phyloP scores from a whole-genome alignment of 305 asterid species.

The Fraxinus paxiana region DNA sequence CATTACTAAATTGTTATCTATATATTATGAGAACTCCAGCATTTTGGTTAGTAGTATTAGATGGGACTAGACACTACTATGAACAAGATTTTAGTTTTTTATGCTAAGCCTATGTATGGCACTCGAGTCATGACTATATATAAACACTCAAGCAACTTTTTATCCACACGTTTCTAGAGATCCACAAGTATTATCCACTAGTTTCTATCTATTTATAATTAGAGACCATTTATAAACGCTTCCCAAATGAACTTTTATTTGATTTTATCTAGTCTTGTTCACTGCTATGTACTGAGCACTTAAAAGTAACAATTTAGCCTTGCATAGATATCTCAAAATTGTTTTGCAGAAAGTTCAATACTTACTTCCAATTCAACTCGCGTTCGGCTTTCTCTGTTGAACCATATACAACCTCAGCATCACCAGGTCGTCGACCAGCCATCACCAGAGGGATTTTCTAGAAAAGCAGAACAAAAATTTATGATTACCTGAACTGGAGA shows the following conservation, averaged over 20 bases:
- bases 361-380: constrained; percentile 85
- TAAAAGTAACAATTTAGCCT: background rate
- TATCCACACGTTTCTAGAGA: background rate
- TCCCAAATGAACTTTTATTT: background rate
- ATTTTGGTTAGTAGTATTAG: background rate
- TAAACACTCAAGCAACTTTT: background rate
- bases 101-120: background rate
- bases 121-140: background rate
- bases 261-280: background rate
- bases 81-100: background rate
- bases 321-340: background rate
- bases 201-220: background rate
- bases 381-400: constrained; percentile 65
- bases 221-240: background rate
- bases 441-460: constrained; percentile 44
- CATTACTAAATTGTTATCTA: background rate
- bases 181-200: background rate
- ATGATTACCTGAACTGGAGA: background rate
- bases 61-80: background rate
- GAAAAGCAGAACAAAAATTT: background rate
- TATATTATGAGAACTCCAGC: background rate
- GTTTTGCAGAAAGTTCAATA: background rate
- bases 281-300: background rate
- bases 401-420: constrained; percentile 73
- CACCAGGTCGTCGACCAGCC: constrained; percentile 80